A percentile compares a stretch with the other conserved stretches of the same genome.
phyloP scores from a whole-genome alignment of 2,329 filamentous ascomycete species.

The Cladosporium sp. region DNA sequence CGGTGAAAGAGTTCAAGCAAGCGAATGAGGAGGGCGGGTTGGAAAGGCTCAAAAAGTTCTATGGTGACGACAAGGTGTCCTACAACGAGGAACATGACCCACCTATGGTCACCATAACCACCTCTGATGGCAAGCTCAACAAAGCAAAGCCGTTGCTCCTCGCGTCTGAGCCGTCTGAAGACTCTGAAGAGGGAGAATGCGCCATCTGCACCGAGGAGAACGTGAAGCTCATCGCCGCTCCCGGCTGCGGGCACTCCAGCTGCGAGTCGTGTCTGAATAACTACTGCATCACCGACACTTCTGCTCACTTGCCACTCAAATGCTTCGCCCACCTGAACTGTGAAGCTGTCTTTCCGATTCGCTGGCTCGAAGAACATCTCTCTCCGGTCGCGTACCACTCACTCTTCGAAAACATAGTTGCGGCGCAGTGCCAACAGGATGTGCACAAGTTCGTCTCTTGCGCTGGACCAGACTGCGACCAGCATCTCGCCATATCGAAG shows the following conservation, averaged over 20 bases:
- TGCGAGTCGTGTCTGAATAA: conserved; percentile 12
- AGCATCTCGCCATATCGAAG: neutral
- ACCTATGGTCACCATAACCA: neutral
- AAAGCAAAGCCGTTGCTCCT: conserved; percentile 9
- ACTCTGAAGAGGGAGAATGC: neutral
- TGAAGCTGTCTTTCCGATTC: neutral
- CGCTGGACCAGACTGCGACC: conserved; percentile 3
- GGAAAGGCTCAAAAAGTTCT: neutral
- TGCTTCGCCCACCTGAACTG: conserved; percentile 10
- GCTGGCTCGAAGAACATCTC: neutral
- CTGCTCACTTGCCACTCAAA: conserved; percentile 2
- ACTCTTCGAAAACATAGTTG: neutral
- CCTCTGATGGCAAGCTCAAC: conserved; percentile 4
- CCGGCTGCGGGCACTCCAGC: conserved; percentile 10
- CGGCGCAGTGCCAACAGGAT: neutral
- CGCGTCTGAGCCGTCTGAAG: neutral
- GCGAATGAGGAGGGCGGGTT: neutral
- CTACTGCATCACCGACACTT: conserved; percentile 7
- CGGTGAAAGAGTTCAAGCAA: conserved; percentile 1
- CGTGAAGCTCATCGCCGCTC: neutral
- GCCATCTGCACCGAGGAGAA: conserved; percentile 5
- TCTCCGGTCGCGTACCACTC: neutral
- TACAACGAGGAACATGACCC: neutral
- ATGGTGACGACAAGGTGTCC: neutral
- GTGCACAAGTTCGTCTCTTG: conserved; percentile 9